Conservation (phyloP, 768 basidiomycete genomes). For the Stropharia rugosoannulata region DNA sequence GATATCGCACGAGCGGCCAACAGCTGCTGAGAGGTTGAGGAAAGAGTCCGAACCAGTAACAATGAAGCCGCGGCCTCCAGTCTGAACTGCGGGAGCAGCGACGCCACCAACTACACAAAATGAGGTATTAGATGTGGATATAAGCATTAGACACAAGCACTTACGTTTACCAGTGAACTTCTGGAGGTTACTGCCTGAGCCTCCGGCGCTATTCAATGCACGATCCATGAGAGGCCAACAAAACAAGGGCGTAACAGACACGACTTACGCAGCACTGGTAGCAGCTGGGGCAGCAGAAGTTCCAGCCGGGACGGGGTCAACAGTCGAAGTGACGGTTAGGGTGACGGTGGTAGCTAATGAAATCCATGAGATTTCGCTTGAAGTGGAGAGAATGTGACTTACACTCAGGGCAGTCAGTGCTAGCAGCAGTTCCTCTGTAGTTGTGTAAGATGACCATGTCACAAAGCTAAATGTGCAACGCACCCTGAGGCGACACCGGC, state of each 20-base stretch:
- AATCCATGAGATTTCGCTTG: background rate
- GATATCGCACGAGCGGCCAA: slow-evolving; percentile 57
- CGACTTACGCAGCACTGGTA: background rate
- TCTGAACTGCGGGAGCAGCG: slow-evolving; percentile 41
- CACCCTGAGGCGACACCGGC: slow-evolving; percentile 22
- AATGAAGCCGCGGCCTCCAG: slow-evolving; percentile 47
- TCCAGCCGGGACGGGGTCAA: slow-evolving; percentile 12
- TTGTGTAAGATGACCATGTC: background rate
- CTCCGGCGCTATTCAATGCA: slow-evolving; percentile 11
- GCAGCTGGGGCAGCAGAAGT: slow-evolving; percentile 10
- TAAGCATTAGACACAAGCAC: slow-evolving; percentile 14
- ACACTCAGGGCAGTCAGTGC: slow-evolving; percentile 14
- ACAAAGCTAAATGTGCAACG: background rate
- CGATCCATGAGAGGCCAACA: background rate
- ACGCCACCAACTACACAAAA: slow-evolving; percentile 38
- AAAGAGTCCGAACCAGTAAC: slow-evolving; percentile 45
- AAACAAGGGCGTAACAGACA: background rate
- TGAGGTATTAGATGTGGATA: background rate
- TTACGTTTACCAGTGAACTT: slow-evolving; percentile 49
- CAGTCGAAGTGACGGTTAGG: slow-evolving; percentile 17
- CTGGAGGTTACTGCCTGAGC: slow-evolving; percentile 40
- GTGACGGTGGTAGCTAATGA: slow-evolving; percentile 18
- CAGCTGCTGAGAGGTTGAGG: slow-evolving; percentile 45
- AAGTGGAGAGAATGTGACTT: background rate
- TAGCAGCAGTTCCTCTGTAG: slow-evolving; percentile 1